phyloP scores from a whole-genome alignment of 139 green algal species.

The Trebouxia sp. region DNA sequence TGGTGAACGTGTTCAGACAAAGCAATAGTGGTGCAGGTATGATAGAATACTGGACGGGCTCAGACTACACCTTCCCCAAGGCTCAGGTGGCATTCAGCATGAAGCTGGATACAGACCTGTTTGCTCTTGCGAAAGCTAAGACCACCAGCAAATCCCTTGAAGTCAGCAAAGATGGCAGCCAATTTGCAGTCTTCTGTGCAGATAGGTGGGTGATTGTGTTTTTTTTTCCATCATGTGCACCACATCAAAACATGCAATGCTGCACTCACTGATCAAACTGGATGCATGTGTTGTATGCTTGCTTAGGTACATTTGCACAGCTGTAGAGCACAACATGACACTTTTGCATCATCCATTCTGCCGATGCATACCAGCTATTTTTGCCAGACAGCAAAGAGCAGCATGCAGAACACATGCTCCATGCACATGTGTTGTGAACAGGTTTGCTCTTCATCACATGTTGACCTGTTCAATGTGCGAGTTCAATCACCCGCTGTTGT shows the following conservation, averaged over 20 bases:
- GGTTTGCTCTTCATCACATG: too few relatives aligned
- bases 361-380: too few relatives aligned
- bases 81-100: slow-evolving; percentile 66
- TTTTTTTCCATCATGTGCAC: not conserved
- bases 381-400: too few relatives aligned
- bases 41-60: slow-evolving; percentile 89
- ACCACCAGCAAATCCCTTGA: slow-evolving; percentile 54
- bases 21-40: slow-evolving; percentile 67
- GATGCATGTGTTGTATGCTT: not conserved
- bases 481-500: too few relatives aligned
- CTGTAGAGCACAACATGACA: too few relatives aligned
- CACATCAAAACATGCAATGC: not conserved
- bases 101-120: slow-evolving; percentile 95
- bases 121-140: slow-evolving; percentile 87
- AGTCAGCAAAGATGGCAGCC: slow-evolving; percentile 76
- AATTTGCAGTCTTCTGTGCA: slow-evolving; percentile 75
- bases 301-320: too few relatives aligned
- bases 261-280: too few relatives aligned
- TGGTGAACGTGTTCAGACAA: too few relatives aligned
- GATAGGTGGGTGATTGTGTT: slow-evolving; percentile 68
- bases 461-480: not conserved
- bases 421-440: too few relatives aligned
- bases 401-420: too few relatives aligned
- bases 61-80: slow-evolving; percentile 51
- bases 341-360: too few relatives aligned